These are phyloP conservation scores for Tulasnella calospora DNA, from an alignment of 768 basidiomycete species.

Conservation along the genomic window DNA sequence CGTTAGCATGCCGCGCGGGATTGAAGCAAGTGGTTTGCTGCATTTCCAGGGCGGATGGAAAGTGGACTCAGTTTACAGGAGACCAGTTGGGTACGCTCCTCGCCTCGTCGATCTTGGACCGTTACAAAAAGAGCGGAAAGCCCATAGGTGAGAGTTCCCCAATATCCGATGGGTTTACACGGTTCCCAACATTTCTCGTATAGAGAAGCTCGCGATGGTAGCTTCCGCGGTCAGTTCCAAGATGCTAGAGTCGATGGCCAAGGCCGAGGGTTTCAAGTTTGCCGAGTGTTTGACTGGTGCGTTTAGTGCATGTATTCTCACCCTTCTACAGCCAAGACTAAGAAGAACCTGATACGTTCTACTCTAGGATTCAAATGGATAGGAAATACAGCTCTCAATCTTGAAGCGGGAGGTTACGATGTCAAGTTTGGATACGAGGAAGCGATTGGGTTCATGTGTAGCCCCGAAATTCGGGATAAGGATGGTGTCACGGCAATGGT, in stretches of 20 bases:
- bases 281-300: conserved; percentile 78
- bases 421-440: conserved; percentile 86
- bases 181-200: conserved; percentile 11
- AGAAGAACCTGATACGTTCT: conserved; percentile 21
- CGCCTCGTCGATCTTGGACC: conserved; percentile 42
- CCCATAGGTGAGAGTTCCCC: conserved; percentile 39
- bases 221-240: conserved; percentile 88
- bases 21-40: neutral
- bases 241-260: conserved; percentile 77
- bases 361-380: conserved; percentile 79
- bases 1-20: conserved; percentile 20
- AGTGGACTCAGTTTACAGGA: conserved; percentile 72
- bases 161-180: neutral
- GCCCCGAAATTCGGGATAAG: conserved; percentile 72
- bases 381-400: conserved; percentile 69
- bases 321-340: neutral
- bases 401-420: conserved; percentile 61
- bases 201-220: conserved; percentile 72
- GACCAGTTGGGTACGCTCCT: conserved; percentile 70
- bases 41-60: conserved; percentile 43
- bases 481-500: conserved; percentile 83
- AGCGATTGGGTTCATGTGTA: conserved; percentile 89
- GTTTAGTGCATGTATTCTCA: neutral
- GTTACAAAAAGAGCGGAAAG: conserved; percentile 44
- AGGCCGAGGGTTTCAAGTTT: conserved; percentile 73